These are phyloP conservation scores for Flaveria floridana DNA, from an alignment of 140 eudicot species.

Conservation along the genomic window DNA sequence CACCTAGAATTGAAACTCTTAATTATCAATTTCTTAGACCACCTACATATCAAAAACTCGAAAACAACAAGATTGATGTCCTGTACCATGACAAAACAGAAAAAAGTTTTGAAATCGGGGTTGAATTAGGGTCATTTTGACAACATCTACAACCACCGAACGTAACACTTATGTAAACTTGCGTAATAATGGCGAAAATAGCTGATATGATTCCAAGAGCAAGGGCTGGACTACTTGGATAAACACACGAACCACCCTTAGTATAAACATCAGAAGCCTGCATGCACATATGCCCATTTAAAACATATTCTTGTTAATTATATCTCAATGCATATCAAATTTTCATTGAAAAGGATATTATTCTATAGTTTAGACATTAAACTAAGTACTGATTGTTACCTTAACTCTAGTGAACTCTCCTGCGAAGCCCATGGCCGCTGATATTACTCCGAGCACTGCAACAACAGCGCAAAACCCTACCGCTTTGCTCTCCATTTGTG, in stretches of 20 bases:
- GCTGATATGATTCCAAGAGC: slow-evolving; percentile 37
- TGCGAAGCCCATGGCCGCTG: slow-evolving; percentile 33
- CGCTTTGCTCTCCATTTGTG: slow-evolving; percentile 29
- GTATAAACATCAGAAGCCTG: slow-evolving; percentile 30
- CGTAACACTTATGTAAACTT: slow-evolving; percentile 27
- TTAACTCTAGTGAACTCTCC: slow-evolving; percentile 32
- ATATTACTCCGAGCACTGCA: slow-evolving; percentile 37
- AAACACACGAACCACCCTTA: slow-evolving; percentile 24
- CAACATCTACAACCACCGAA: slow-evolving; percentile 32
- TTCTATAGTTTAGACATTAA: background rate
- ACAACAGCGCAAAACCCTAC: slow-evolving; percentile 25
- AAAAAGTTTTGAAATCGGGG: slow-evolving; percentile 26
- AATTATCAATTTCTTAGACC: too few species aligned
- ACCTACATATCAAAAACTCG: too few species aligned
- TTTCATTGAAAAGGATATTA: background rate
- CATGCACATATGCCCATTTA: background rate
- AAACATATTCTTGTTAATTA: too few species aligned
- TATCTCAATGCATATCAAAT: background rate
- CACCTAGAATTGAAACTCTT: too few species aligned
- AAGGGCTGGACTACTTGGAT: slow-evolving; percentile 43
- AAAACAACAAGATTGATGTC: background rate
- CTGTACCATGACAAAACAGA: slow-evolving; percentile 31
- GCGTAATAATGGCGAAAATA: slow-evolving; percentile 29
- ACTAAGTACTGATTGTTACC: slow-evolving; percentile 21
- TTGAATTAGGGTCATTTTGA: slow-evolving; percentile 19